phyloP scores from a whole-genome alignment of 2,329 filamentous ascomycete species.

The Claviceps sp. region DNA sequence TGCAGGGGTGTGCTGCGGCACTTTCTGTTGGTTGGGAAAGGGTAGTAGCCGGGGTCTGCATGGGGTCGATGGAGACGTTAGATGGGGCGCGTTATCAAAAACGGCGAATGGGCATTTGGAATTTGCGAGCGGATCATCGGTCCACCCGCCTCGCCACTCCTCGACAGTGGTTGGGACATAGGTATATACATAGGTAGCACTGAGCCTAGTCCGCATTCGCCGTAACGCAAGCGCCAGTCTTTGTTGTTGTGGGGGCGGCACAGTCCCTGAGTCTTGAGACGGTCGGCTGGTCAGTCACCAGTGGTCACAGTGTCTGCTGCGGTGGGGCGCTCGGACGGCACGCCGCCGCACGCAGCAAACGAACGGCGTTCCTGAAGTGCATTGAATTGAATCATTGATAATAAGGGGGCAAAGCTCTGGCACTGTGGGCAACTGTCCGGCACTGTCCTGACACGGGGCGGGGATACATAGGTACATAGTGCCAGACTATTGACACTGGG shows the following conservation, averaged over 20 bases:
- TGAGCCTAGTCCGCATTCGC: slow-evolving; percentile 7
- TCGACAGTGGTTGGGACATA: slow-evolving; percentile 16
- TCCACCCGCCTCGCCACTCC: slow-evolving; percentile 17
- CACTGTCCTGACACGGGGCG: too few relatives aligned
- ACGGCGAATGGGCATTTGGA: slow-evolving; percentile 18
- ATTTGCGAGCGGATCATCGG: background rate
- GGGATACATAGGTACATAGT: too few relatives aligned
- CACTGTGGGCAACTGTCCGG: background rate
- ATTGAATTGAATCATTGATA: background rate
- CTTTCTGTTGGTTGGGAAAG: slow-evolving; percentile 17
- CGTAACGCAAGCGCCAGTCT: slow-evolving; percentile 8
- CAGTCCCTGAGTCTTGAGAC: slow-evolving; percentile 7
- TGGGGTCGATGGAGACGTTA: background rate
- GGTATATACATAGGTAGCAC: slow-evolving; percentile 1
- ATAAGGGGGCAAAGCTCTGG: background rate
- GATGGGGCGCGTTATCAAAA: slow-evolving; percentile 4
- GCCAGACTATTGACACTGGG: background rate
- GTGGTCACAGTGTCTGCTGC: slow-evolving; percentile 1
- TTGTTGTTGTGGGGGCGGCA: slow-evolving; percentile 15
- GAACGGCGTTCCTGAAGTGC: background rate
- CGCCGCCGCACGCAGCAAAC: background rate
- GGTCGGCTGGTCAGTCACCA: background rate
- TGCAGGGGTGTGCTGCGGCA: slow-evolving; percentile 10
- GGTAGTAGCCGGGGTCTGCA: slow-evolving; percentile 3
- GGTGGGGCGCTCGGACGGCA: background rate